phyloP scores from a whole-genome alignment of 2,329 filamentous ascomycete genomes.

The Claviceps humidiphila region DNA sequence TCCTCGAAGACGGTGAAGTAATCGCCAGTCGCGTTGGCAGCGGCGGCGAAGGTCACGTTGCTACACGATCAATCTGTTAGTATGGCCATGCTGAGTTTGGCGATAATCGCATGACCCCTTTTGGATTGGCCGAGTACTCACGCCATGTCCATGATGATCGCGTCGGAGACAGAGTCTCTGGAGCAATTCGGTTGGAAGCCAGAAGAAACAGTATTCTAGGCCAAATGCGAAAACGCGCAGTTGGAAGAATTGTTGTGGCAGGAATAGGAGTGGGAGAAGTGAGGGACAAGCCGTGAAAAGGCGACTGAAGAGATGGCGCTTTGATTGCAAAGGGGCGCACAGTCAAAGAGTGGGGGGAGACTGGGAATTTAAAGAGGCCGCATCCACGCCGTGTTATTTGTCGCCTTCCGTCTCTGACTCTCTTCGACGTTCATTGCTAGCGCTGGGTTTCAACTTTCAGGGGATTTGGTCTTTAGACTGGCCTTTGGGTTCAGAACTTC shows the following conservation, averaged over 20 bases:
- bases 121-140: slow-evolving; percentile 10
- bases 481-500: too few relatives aligned
- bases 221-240: neutral
- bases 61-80: slow-evolving; percentile 19
- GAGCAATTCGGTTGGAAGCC: neutral
- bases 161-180: neutral
- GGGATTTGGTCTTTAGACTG: neutral
- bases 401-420: neutral
- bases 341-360: neutral
- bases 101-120: slow-evolving; percentile 1
- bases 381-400: neutral
- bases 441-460: slow-evolving; percentile 1
- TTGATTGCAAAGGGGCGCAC: neutral
- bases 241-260: neutral
- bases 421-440: neutral
- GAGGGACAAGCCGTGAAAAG: neutral
- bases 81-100: neutral
- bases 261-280: neutral
- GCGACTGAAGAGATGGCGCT: neutral
- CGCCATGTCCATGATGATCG: slow-evolving; percentile 21
- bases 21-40: slow-evolving; percentile 34
- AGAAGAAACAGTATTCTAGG: neutral
- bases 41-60: slow-evolving; percentile 36
- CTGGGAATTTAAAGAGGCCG: slow-evolving; percentile 7
- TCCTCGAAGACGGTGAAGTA: slow-evolving; percentile 49